Evolutionary conservation across 208 protist species (phyloP), one percentile per base, ranked within the genome.

Genomic region (Leishmania martiniquensis): DNA sequence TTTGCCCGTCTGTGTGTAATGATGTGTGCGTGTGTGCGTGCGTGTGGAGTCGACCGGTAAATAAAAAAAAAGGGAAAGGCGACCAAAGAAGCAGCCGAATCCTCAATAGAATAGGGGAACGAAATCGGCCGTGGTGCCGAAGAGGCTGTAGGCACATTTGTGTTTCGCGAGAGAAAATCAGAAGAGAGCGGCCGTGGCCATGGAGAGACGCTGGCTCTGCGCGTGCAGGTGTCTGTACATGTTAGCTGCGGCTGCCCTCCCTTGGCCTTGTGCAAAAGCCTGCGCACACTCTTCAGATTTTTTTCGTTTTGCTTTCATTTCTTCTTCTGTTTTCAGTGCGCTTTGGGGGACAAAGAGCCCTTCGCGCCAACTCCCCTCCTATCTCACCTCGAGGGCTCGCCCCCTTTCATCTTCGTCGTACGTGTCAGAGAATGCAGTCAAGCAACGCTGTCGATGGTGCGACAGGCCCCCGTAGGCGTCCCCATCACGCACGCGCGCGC

Each of bases 301-400:
- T 76, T 75, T 68, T 77, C 62, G 37, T 55, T 37, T 60, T 80
- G 25, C 22, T 1, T 29, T 63, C 37, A 5, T 55, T 74, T 79
- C 55, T 63, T 17, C 9, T 25, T 51, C 29, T 67, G 59, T 57
- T 1, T 73, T 83, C 29, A 70, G n/a, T 29, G 29, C n/a, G n/a
- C 17, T 62, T 29, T 29, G 29, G 55, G 55, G 10, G 55, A 62
- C 22, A 25, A 62, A 29, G 55, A 62, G 55, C 55, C 55, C 55
- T 37, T 74, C 29, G 44, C 10, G 13, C 59, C 17, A 39, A 12
- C 4, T 25, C 22, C 22, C 6, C 52, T 5, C 22, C 52, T 4
- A 7, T 7, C 52, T 15, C 52, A 57, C 17, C 4, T 29, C 60
- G n/a, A n/a, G n/a, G n/a, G n/a, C n/a, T n/a, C n/a, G n/a, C n/a